phyloP scores from a whole-genome alignment of 1,139 yeast species.

The Arxiozyma slooffiae region DNA sequence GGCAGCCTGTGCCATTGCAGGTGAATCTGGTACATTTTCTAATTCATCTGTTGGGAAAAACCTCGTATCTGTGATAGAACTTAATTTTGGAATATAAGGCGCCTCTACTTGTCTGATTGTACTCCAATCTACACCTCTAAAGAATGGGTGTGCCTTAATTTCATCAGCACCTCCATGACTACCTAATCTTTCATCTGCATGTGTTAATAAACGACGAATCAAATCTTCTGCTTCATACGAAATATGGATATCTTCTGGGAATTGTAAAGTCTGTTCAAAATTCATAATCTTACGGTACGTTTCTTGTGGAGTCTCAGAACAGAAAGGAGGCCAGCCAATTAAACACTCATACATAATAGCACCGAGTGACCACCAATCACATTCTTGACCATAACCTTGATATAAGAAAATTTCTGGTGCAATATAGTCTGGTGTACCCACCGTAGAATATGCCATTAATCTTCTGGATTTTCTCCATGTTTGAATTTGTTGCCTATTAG shows the following conservation, averaged over 20 bases:
- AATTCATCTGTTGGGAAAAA: constrained; percentile 97
- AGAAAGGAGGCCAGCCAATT: constrained; percentile 99
- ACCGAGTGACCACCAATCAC: constrained; percentile 99
- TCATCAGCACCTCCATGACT: constrained; percentile 91
- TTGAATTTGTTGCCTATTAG: constrained; percentile 93
- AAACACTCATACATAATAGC: constrained; percentile 98
- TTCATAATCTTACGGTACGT: constrained; percentile 89
- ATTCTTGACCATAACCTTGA: constrained; percentile 97
- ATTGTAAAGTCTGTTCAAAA: constrained; percentile 87
- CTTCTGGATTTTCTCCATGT: constrained; percentile 97
- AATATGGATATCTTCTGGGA: constrained; percentile 92
- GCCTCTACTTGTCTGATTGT: constrained; percentile 88
- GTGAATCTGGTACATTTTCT: constrained; percentile 89
- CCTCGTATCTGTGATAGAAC: constrained; percentile 88
- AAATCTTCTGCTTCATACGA: constrained; percentile 92
- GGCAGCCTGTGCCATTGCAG: constrained; percentile 70
- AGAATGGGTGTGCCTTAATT: constrained; percentile 84
- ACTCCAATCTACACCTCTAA: constrained; percentile 95
- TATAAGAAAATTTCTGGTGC: constrained; percentile 96
- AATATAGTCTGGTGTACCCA: constrained; percentile 97
- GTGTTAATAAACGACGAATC: constrained; percentile 71
- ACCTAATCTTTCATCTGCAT: constrained; percentile 80
- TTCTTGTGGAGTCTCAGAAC: constrained; percentile 98
- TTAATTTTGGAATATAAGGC: constrained; percentile 79
- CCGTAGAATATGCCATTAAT: constrained; percentile 96